phyloP scores from a whole-genome alignment of 345 rosid genomes.

The Brassica carinata region DNA sequence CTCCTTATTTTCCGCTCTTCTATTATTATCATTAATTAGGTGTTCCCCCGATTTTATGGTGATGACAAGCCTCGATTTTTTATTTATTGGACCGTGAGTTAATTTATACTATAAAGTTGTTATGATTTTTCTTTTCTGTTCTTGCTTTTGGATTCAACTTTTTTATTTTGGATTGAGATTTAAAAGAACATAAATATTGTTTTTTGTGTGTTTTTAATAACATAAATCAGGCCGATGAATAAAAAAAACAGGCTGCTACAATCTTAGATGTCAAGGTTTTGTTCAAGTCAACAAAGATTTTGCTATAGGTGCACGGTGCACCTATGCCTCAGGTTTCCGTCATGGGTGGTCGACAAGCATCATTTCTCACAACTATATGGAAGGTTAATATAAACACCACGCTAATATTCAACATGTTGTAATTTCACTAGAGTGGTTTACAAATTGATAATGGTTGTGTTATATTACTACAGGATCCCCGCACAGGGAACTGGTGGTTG shows the following conservation, averaged over 20 bases:
- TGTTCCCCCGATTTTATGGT: neutral
- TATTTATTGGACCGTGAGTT: neutral
- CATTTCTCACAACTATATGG: neutral
- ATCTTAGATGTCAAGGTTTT: neutral
- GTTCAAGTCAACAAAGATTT: neutral
- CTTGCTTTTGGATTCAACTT: neutral
- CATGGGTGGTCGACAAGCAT: neutral
- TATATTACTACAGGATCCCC: slow-evolving; percentile 36
- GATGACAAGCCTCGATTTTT: neutral
- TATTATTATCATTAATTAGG: neutral
- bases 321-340: neutral
- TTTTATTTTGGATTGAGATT: neutral
- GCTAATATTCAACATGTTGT: neutral
- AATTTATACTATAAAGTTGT: neutral
- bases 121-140: neutral
- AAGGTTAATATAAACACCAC: neutral
- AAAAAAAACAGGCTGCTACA: no score
- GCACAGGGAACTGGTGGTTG: slow-evolving; percentile 52
- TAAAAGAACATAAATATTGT: neutral
- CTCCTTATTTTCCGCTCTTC: no score
- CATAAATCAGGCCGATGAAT: no score
- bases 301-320: neutral
- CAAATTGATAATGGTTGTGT: neutral
- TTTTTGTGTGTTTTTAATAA: no score
- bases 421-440: no score